Conservation (phyloP, 139 green algal species). For the Yamagishiella unicocca region DNA sequence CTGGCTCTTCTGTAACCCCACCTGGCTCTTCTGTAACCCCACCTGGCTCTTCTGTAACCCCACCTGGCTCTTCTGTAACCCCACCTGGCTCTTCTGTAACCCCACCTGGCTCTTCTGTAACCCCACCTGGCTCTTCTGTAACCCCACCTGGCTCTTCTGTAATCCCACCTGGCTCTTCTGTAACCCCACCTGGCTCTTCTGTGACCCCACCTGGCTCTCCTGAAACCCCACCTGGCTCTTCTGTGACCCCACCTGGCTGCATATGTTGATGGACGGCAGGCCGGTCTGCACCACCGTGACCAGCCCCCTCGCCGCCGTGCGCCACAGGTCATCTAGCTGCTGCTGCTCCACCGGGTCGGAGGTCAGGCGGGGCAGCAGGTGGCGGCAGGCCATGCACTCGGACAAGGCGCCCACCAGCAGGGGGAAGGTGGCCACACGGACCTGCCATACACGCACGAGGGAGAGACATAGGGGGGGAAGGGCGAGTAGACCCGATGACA, state of each 20-base stretch:
- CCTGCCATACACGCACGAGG: constrained; percentile 47
- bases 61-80: too few species aligned
- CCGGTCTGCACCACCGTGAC: constrained; percentile 72
- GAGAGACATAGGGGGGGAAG: not conserved
- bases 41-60: too few species aligned
- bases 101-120: too few species aligned
- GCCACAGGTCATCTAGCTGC: constrained; percentile 75
- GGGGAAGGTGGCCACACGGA: constrained; percentile 73
- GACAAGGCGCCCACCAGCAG: constrained; percentile 69
- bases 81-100: too few species aligned
- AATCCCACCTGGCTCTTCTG: too few species aligned
- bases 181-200: too few species aligned
- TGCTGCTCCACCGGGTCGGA: not conserved
- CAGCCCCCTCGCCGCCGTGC: constrained; percentile 69
- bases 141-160: too few species aligned
- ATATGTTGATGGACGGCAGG: constrained; percentile 80
- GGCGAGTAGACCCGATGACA: not conserved
- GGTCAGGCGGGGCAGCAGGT: constrained; percentile 38
- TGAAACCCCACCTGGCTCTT: constrained; percentile 2
- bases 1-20: too few species aligned
- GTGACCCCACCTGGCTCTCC: too few species aligned
- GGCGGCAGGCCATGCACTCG: constrained; percentile 75
- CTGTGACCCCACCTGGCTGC: constrained; percentile 26
- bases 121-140: too few species aligned
- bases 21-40: too few species aligned